A percentile compares a stretch with the other conserved stretches of the same genome.
Conservation (phyloP, 768 basidiomycete genomes). For the Trametes elegans region DNA sequence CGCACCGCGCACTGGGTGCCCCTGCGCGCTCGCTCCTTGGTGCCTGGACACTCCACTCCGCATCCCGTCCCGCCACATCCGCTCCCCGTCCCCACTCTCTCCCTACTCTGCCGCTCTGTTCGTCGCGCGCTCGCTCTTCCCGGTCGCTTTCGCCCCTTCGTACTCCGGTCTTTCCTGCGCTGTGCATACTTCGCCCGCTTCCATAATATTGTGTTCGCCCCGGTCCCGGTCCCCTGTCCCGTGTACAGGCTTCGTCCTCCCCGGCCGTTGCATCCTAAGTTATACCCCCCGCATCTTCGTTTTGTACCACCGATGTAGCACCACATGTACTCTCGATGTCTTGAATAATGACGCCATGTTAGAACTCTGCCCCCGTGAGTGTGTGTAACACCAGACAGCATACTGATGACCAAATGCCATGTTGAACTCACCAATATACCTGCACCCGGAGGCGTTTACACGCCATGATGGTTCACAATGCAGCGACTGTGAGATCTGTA, state of each 20-base stretch:
- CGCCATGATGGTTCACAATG: no score
- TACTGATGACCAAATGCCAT: no score
- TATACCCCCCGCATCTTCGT: constrained; percentile 16
- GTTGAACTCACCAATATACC: no score
- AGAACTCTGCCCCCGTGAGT: not conserved
- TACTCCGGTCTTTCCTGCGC: constrained; percentile 13
- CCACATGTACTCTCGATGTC: constrained; percentile 1
- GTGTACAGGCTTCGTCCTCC: not conserved
- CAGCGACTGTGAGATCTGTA: no score
- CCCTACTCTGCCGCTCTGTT: constrained; percentile 1
- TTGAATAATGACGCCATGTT: constrained; percentile 4
- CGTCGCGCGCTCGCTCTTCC: constrained; percentile 12
- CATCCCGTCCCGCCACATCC: no score
- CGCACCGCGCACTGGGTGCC: constrained; percentile 12
- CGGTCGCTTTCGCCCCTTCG: constrained; percentile 15
- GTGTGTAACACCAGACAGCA: no score
- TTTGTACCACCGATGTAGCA: constrained; percentile 11
- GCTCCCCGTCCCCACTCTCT: not conserved
- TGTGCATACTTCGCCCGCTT: constrained; percentile 1
- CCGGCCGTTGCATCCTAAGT: constrained; percentile 6
- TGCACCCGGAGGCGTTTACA: no score
- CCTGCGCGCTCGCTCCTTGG: not conserved
- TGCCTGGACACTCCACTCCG: no score
- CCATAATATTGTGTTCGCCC: no score
- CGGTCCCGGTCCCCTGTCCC: not conserved